Percentiles rank a stretch among this genome's conserved stretches.
Evolutionary conservation across 1,284 basidiomycete genomes (phyloP).

Genomic region (Moniliophthora roreri): DNA sequence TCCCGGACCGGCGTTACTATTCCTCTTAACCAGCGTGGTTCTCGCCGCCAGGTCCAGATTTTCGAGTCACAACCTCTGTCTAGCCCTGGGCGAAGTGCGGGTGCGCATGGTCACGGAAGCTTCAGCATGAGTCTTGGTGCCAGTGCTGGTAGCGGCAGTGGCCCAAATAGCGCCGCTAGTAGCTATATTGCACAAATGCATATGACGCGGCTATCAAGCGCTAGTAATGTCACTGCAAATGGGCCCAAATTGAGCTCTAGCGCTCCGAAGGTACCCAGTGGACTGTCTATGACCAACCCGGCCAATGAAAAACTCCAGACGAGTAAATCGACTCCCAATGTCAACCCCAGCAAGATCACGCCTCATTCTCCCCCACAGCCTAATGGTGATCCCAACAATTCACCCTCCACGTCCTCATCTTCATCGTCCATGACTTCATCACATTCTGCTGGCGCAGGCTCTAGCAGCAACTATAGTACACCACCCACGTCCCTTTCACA

Average conservation of each 20-base stretch:
- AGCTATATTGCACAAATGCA: conserved; percentile 42
- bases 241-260: conserved; percentile 35
- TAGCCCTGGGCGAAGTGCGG: conserved; percentile 53
- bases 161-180: conserved; percentile 34
- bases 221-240: conserved; percentile 21
- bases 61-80: conserved; percentile 75
- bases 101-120: conserved; percentile 35
- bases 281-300: conserved; percentile 33
- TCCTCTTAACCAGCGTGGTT: conserved; percentile 45
- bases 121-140: conserved; percentile 32
- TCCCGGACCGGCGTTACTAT: conserved; percentile 59
- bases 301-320: conserved; percentile 16
- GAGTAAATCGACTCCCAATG: conserved; percentile 12
- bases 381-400: conserved; percentile 24
- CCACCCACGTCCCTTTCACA: conserved; percentile 56
- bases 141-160: conserved; percentile 34
- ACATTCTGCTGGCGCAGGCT: conserved; percentile 36
- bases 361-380: conserved; percentile 21
- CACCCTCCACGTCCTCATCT: conserved; percentile 49
- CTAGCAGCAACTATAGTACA: conserved; percentile 49
- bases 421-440: conserved; percentile 48
- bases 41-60: conserved; percentile 70
- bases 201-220: conserved; percentile 30
- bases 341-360: conserved; percentile 21
- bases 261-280: conserved; percentile 39